Conservation (phyloP, 176 grass and related monocot genomes). For the Otatea glauca region DNA sequence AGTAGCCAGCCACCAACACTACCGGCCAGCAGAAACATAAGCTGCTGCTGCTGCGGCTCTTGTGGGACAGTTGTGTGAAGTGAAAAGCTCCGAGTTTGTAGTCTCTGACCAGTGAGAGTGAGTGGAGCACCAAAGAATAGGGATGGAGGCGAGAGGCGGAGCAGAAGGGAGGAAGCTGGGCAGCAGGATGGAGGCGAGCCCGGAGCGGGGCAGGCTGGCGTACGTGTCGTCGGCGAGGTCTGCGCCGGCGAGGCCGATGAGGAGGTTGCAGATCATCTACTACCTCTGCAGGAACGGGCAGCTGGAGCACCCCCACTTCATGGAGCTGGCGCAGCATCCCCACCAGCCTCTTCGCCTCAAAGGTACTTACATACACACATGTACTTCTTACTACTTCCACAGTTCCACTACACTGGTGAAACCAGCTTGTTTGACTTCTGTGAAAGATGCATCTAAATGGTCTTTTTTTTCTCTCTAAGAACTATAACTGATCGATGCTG, state of each 20-base stretch:
- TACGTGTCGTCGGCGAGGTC: conserved; percentile 55
- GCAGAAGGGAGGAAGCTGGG: conserved; percentile 52
- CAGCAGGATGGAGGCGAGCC: conserved; percentile 67
- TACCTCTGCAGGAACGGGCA: conserved; percentile 95
- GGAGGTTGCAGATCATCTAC: conserved; percentile 90
- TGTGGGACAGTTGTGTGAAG: not conserved
- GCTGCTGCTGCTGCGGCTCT: not conserved
- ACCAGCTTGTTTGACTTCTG: too few relatives aligned
- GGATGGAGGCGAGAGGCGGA: conserved; percentile 50
- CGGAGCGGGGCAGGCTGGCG: conserved; percentile 58
- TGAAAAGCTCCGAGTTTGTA: not conserved
- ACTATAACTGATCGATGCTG: not conserved
- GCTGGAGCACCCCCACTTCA: conserved; percentile 96
- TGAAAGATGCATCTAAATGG: not conserved
- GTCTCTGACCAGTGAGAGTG: not conserved
- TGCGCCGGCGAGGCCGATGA: conserved; percentile 57
- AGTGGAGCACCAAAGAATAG: not conserved
- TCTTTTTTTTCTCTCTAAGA: not conserved
- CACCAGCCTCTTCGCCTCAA: conserved; percentile 90
- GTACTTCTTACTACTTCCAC: not conserved
- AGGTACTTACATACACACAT: conserved; percentile 45
- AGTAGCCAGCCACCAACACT: too few relatives aligned
- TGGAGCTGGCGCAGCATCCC: conserved; percentile 81
- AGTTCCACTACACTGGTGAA: too few relatives aligned
- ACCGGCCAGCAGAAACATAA: conserved; percentile 14